A percentile compares a stretch with the other conserved stretches of the same genome.
phyloP scores from a whole-genome alignment of 768 basidiomycete genomes.

The Rhodotorula diobovata region DNA sequence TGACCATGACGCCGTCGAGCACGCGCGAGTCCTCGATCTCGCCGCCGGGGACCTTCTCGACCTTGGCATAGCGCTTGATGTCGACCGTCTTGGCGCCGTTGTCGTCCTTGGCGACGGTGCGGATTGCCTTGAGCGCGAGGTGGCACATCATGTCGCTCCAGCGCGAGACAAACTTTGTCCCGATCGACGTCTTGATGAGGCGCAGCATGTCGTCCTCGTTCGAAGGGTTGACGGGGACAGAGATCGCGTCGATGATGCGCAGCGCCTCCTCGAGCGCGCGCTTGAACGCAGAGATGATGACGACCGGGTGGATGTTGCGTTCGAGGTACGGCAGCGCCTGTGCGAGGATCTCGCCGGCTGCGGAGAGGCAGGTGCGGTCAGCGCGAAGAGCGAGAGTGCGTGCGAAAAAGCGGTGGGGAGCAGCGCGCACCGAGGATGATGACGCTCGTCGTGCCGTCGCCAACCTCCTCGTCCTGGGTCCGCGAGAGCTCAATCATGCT shows the following conservation, averaged over 20 bases:
- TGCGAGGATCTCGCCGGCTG: slow-evolving; percentile 94
- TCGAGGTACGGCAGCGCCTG: slow-evolving; percentile 89
- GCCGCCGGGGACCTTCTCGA: slow-evolving; percentile 95
- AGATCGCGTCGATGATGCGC: slow-evolving; percentile 78
- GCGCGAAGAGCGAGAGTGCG: not conserved
- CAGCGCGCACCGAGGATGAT: slow-evolving; percentile 80
- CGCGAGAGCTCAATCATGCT: slow-evolving; percentile 98
- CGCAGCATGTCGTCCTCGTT: slow-evolving; percentile 88
- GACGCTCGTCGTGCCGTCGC: slow-evolving; percentile 96
- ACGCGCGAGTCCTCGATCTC: slow-evolving; percentile 91
- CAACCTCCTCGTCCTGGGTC: slow-evolving; percentile 98
- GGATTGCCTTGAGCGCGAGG: slow-evolving; percentile 86
- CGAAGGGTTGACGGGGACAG: slow-evolving; percentile 77
- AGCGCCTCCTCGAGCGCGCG: slow-evolving; percentile 89
- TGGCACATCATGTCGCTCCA: slow-evolving; percentile 98
- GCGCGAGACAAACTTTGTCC: slow-evolving; percentile 92
- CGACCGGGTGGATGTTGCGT: slow-evolving; percentile 95
- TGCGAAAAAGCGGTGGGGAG: too few species aligned
- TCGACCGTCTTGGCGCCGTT: slow-evolving; percentile 78
- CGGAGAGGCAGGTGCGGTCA: slow-evolving; percentile 9
- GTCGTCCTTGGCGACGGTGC: slow-evolving; percentile 62
- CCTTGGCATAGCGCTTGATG: slow-evolving; percentile 94
- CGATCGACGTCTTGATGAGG: slow-evolving; percentile 96
- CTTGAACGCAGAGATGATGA: slow-evolving; percentile 97
- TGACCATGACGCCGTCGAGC: slow-evolving; percentile 86